Base-by-base conservation (phyloP, 1,139 yeast genomes). In the Blastobotrys malaysiensis region DNA sequence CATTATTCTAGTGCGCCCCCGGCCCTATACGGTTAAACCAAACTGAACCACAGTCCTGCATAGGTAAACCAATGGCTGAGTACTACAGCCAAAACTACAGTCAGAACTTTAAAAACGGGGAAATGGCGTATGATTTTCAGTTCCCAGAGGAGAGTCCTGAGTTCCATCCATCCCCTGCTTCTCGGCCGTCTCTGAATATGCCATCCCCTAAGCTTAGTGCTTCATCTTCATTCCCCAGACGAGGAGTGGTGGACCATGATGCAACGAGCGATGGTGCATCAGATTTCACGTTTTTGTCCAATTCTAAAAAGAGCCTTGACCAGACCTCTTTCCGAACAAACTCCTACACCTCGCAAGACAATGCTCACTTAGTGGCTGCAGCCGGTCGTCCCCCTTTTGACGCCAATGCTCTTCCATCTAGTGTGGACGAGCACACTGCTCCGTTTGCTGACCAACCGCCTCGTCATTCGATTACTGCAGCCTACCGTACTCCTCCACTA, bases 121-220 rank as follows among this genome's bases (percentile, higher is more conserved):
- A 31, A 16, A 31, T 31, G 39, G 39, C 39, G 7, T 31, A 31
- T 16, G 16, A 31, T 16, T 31, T 31, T 16, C 39, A 31, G 39
- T 31, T 31, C 39, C 39, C 39, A n/a, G 39, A 31, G 39, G 39
- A 7, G 39, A n/a, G n/a, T 16, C 39, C 39, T 2, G 39, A 51
- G 24, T 48, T 52, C 43, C 49, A 45, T 13, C 52, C 51, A 11
- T 48, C 52, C 3, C 54, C 54, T 2, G 54, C 52, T 1, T 36
- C 45, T 5, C 49, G 46, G 22, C 54, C 54, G 3, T 48, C 52
- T 9, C 20, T 48, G 27, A 51, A 45, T 22, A 24, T 18, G 26
- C 18, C 48, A 11, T 48, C 51, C 26, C 21, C 39, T 2, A 31
- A 31, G 39, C 16, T 31, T 3, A 31, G 39, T 16, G 16, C 39